Evolutionary conservation across 2,329 filamentous ascomycete species (phyloP), one percentile per base, ranked within the genome.

Genomic region (Cercospora canescens): DNA sequence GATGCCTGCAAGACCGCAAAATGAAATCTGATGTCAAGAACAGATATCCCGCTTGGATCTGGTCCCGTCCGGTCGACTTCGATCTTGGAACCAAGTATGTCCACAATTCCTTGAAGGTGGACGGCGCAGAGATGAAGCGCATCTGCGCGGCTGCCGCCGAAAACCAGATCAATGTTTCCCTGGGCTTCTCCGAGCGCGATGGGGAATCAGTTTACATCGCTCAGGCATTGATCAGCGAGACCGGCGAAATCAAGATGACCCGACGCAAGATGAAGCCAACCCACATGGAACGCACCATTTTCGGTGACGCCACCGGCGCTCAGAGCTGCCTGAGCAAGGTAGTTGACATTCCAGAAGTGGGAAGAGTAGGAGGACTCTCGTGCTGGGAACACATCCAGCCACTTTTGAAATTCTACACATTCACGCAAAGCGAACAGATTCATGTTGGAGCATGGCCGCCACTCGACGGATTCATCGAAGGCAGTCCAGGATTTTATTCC

Each of bases 321-420:
- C 54, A 68, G n/a, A 62, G 70, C 2, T 75, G 74, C 63, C 66
- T 81, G 6, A 67, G 74, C 8, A 78, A 79, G 50, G 79, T 81
- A 2, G 77, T 75, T 0, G 67, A 74, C 8, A 56, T 76, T 3
- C 67, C 70, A 7, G 70, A 74, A 7, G 72, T 78, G 6, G 78
- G 78, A 0, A 73, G 69, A 18, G 71, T 80, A 4, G 78, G 79
- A 1, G 69, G 74, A 3, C 70, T 81, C 14, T 69, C 71, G 11
- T 80, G 79, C 64, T 81, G 79, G 79, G 79, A 82, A 63, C 79
- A 81, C 56, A 77, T 76, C 14, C 79, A 81, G 69, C 78, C 79
- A 12, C 60, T 81, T 30, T 69, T 82, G 14, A 81, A 81, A 67
- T 81, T 79, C 60, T 77, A 81, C 57, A 81, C 78, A 0, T 76